Evolutionary conservation across 148 eudicot species (phyloP).

Genomic region (Oxyria digyna): DNA sequence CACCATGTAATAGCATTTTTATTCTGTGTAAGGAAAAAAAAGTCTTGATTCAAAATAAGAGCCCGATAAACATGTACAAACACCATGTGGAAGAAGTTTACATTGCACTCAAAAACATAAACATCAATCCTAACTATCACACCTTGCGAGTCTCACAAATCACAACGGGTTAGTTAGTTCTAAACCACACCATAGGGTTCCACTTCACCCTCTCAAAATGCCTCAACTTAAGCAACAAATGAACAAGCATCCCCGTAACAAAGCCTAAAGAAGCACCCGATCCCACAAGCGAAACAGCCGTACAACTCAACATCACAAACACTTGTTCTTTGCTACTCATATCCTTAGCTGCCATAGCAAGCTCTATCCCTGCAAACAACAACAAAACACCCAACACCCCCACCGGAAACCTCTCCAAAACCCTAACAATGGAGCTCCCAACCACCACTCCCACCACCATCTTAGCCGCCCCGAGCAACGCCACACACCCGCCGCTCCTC

Average conservation of each 20-base stretch:
- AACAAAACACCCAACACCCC: constrained; percentile 70
- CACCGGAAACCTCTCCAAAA: constrained; percentile 63
- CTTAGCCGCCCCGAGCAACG: constrained; percentile 53
- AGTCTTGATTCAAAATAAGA: too few relatives aligned
- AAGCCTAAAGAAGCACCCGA: constrained; percentile 72
- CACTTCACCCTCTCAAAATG: constrained; percentile 8
- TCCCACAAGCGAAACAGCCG: constrained; percentile 62
- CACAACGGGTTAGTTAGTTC: neutral
- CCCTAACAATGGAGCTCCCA: constrained; percentile 56
- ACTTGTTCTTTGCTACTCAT: constrained; percentile 57
- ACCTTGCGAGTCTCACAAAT: too few relatives aligned
- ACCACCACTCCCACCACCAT: constrained; percentile 48
- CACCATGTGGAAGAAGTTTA: too few relatives aligned
- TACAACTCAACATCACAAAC: constrained; percentile 58
- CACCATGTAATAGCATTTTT: too few relatives aligned
- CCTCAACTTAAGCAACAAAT: constrained; percentile 51
- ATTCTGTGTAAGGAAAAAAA: too few relatives aligned
- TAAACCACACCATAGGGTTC: neutral
- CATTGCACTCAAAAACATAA: too few relatives aligned
- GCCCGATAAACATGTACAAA: too few relatives aligned
- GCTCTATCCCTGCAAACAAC: constrained; percentile 76
- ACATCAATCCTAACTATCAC: too few relatives aligned
- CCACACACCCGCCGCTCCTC: constrained; percentile 80
- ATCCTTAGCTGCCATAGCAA: constrained; percentile 76
- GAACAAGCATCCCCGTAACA: constrained; percentile 46